Base-by-base conservation (phyloP, 2,329 filamentous ascomycete genomes). In the Claviceps humidiphila region DNA sequence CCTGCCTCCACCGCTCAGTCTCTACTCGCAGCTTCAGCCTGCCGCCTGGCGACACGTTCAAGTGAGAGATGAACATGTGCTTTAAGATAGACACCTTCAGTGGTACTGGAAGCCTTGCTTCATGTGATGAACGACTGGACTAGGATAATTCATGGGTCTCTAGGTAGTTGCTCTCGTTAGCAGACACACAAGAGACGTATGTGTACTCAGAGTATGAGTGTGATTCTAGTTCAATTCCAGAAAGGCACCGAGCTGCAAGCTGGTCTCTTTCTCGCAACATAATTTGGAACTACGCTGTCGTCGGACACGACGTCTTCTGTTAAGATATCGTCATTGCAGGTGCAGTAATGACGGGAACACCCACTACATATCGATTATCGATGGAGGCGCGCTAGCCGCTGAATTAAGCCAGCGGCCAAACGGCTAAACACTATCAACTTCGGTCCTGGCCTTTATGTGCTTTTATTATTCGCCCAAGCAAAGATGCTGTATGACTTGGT, bases 401-500 rank as follows among this genome's bases (percentile, higher is more conserved):
- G 77, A 81, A 61, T 85, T 26, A 8, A 26, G 26, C 5, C 26
- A 26, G 26, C 26, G 26, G 26, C 87, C 1, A 78, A 87, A 4
- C 84, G 89, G 69, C 85, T 86, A 4, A 87, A 83, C 59, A 89
- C 85, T 20, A 89, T 91, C 58, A 82, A 26, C 85, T 1, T 82
- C 79, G 44, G 79, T 89, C 51, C 72, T 91, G 51, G 85, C 84
- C 0, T 90, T 85, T 61, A 85, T 20, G 20, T 20, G 20, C 90
- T 54, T 90, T 85, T 61, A 85, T 90, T 54, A 20, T 20, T 20
- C 83, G 90, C 66, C 85, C 89, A 68, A 84, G 78, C 64, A 86
- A 26, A 85, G 67, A 89, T 90, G 86, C 69, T 90, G 46, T 82
- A 81, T 56, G 79, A 81, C 60, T 90, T 90, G 65, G 82, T 87